These are phyloP conservation scores for Pythium aristosporum DNA, from an alignment of 352 stramenopile genomes.

Conservation along the genomic window DNA sequence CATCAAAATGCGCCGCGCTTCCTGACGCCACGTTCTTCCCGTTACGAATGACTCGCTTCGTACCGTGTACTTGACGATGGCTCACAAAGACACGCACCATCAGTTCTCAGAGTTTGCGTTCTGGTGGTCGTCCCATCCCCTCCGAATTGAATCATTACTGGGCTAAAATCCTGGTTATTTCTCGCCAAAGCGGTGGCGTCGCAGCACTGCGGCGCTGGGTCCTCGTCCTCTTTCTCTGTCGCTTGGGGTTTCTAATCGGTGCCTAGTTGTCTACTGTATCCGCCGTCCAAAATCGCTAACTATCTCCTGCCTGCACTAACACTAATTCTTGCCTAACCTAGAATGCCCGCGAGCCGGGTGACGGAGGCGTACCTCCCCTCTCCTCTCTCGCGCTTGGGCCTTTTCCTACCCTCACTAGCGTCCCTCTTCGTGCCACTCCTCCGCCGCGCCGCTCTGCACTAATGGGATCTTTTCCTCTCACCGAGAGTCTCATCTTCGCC, in stretches of 20 bases:
- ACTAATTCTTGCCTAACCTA: conserved; percentile 12
- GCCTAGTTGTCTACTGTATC: conserved; percentile 17
- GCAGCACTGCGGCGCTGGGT: not conserved
- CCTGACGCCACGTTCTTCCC: too few relatives aligned
- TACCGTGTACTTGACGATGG: not conserved
- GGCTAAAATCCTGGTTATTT: conserved; percentile 5
- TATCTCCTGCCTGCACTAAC: not conserved
- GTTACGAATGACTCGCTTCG: not conserved
- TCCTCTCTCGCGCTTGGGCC: too few relatives aligned
- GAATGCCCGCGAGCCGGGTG: not conserved
- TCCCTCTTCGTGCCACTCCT: too few relatives aligned
- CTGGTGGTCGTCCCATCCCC: conserved; percentile 26
- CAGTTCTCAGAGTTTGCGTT: conserved; percentile 12
- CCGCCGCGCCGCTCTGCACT: too few relatives aligned
- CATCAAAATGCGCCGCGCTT: not conserved
- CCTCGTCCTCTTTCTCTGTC: not conserved
- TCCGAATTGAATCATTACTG: not conserved
- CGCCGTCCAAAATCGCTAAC: conserved; percentile 10
- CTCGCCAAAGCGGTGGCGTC: too few relatives aligned
- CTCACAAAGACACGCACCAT: conserved; percentile 12
- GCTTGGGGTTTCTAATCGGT: conserved; percentile 1
- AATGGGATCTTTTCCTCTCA: too few relatives aligned
- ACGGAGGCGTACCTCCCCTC: too few relatives aligned
- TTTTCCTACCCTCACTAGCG: too few relatives aligned
- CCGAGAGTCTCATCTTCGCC: too few relatives aligned